phyloP scores from a whole-genome alignment of 768 basidiomycete genomes.

The Lepiota brunneoincarnata region DNA sequence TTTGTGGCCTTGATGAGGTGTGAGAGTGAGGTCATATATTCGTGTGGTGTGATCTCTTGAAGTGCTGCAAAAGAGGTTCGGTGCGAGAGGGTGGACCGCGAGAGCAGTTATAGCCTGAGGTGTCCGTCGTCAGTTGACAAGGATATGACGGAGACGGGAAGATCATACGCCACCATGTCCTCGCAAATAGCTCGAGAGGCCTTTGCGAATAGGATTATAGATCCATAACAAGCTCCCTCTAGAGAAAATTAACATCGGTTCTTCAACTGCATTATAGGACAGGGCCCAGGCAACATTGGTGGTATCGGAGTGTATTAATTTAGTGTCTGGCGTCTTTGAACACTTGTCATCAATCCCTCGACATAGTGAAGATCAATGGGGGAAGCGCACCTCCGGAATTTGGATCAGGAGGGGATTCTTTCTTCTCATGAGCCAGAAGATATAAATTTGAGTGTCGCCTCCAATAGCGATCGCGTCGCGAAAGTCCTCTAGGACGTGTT shows the following conservation, averaged over 20 bases:
- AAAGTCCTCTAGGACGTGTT: constrained; percentile 41
- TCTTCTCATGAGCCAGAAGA: constrained; percentile 33
- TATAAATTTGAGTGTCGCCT: constrained; percentile 31
- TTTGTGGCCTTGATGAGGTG: constrained; percentile 11
- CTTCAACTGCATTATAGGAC: constrained; percentile 35
- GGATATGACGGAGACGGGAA: not conserved
- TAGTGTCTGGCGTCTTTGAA: constrained; percentile 3
- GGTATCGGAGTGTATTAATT: constrained; percentile 27
- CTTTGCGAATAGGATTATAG: constrained; percentile 40
- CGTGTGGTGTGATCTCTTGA: constrained; percentile 70
- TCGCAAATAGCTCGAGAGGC: constrained; percentile 47
- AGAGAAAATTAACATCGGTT: constrained; percentile 62
- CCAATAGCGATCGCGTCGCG: constrained; percentile 52
- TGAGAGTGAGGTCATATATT: constrained; percentile 59
- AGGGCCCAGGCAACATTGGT: constrained; percentile 60
- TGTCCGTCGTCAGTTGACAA: constrained; percentile 3
- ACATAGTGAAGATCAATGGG: not conserved
- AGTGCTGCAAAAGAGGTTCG: constrained; percentile 66
- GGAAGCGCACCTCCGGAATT: constrained; percentile 31
- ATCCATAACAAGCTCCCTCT: constrained; percentile 54
- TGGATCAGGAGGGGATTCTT: constrained; percentile 32
- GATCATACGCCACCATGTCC: constrained; percentile 71
- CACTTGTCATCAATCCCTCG: not conserved
- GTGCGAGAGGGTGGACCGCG: constrained; percentile 55
- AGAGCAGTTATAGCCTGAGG: constrained; percentile 63